phyloP scores from a whole-genome alignment of 441 rosid genomes.

The Pelargonium myrrhifolium region DNA sequence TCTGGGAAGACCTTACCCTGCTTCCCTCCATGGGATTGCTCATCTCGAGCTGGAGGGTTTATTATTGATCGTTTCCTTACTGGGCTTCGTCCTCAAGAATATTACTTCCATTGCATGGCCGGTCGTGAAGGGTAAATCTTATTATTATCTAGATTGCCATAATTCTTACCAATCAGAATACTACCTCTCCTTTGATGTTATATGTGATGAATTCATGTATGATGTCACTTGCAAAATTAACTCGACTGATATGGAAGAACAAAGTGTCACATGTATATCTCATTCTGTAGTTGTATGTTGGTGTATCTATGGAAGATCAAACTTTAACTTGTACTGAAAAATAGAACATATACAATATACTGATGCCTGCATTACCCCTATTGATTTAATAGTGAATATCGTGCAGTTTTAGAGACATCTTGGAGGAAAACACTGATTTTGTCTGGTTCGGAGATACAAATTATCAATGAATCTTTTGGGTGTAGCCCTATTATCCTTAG shows the following conservation, averaged over 20 bases:
- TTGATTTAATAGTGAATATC: background rate
- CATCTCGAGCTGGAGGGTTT: constrained; percentile 95
- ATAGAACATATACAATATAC: background rate
- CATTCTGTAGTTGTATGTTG: background rate
- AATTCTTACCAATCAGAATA: background rate
- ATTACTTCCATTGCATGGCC: constrained; percentile 99
- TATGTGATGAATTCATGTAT: background rate
- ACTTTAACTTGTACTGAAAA: constrained; percentile 1
- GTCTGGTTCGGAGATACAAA: background rate
- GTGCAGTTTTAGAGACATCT: background rate
- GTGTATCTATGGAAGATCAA: background rate
- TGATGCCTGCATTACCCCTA: background rate
- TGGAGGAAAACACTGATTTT: background rate
- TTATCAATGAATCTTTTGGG: background rate
- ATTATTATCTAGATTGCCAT: constrained; percentile 10
- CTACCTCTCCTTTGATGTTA: background rate
- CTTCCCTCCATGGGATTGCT: constrained; percentile 98
- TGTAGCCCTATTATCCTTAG: background rate
- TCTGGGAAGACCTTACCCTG: constrained; percentile 98
- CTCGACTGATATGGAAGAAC: background rate
- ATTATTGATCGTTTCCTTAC: constrained; percentile 92
- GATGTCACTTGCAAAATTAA: constrained; percentile 4
- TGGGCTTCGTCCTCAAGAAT: constrained; percentile 99
- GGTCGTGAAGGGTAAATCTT: constrained; percentile 91
- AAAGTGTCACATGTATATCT: constrained; percentile 1